These are phyloP conservation scores for Lenwebbia sp. DNA, from an alignment of 345 rosid species.

Conservation along the genomic window DNA sequence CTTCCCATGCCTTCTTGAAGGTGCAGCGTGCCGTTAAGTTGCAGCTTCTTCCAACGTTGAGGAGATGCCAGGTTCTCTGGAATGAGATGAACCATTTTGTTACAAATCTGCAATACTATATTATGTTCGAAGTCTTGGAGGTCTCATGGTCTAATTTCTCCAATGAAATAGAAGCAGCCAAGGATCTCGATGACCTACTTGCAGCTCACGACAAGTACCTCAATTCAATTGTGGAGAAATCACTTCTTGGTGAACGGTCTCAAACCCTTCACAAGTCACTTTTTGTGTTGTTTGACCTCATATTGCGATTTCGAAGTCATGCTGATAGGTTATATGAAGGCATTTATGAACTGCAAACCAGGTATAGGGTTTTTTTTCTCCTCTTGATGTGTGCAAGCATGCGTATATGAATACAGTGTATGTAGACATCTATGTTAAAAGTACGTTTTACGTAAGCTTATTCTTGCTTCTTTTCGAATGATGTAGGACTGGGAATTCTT, in stretches of 20 bases:
- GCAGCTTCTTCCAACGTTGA: constrained; percentile 71
- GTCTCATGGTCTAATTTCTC: constrained; percentile 92
- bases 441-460: background rate
- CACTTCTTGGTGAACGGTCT: constrained; percentile 90
- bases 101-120: constrained; percentile 90
- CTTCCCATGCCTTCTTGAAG: constrained; percentile 70
- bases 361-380: constrained; percentile 23
- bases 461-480: background rate
- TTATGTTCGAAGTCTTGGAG: constrained; percentile 98
- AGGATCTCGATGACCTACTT: constrained; percentile 94
- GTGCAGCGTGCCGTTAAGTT: constrained; percentile 59
- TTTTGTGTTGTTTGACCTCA: constrained; percentile 81
- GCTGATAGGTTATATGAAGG: constrained; percentile 91
- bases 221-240: constrained; percentile 71
- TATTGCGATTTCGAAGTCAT: constrained; percentile 73
- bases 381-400: background rate
- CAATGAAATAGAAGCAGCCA: constrained; percentile 82
- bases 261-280: constrained; percentile 67
- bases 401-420: background rate
- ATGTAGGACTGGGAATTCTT: constrained; percentile 50
- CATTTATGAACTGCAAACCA: constrained; percentile 73
- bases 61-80: constrained; percentile 95
- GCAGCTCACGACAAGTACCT: constrained; percentile 94
- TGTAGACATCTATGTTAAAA: background rate
- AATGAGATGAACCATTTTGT: constrained; percentile 97